Evolutionary conservation across 345 rosid species (phyloP).

Genomic region (Salix exigua): DNA sequence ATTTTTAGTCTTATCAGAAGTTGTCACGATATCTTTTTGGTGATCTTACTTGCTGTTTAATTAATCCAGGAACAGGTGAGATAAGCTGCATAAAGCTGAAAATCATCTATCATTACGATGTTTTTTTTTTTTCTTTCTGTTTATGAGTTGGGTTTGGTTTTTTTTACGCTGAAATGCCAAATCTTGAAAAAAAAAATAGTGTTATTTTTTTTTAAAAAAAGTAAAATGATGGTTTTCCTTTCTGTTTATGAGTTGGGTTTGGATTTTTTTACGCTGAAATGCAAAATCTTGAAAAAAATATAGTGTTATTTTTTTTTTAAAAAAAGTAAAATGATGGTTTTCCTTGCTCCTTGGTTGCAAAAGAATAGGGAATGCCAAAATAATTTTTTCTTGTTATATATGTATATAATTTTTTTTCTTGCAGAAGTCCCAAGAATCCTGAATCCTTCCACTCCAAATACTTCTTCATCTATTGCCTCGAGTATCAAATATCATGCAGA

Average conservation of each 20-base stretch:
- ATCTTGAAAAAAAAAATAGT: too few relatives aligned
- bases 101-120: neutral
- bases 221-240: neutral
- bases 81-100: neutral
- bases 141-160: neutral
- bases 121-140: too few relatives aligned
- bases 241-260: neutral
- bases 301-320: too few relatives aligned
- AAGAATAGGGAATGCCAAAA: neutral
- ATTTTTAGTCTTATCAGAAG: neutral
- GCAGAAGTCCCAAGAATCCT: conserved; percentile 23
- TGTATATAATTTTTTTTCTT: conserved; percentile 5
- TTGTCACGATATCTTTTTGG: neutral
- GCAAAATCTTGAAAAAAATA: neutral
- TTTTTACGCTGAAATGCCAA: neutral
- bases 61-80: neutral
- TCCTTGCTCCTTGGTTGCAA: neutral
- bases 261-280: neutral
- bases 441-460: conserved; percentile 39
- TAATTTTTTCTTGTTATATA: neutral
- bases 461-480: conserved; percentile 54
- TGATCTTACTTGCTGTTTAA: neutral
- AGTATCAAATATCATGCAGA: conserved; percentile 69
- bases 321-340: too few relatives aligned
- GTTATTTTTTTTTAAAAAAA: too few relatives aligned